Conservation (phyloP, 768 basidiomycete species). For the Naganishia vishniacii region DNA sequence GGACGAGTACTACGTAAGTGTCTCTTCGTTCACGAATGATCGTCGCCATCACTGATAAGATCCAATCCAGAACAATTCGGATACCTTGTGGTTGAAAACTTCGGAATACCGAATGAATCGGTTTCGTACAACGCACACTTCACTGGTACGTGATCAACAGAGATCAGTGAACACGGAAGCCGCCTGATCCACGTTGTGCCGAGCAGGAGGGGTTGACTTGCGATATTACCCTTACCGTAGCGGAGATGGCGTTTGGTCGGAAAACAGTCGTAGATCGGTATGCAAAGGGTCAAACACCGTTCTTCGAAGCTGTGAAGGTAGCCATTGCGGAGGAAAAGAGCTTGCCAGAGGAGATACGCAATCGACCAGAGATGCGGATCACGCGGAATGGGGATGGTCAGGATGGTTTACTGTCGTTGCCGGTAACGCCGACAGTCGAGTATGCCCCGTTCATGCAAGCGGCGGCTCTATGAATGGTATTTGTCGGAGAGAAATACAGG, state of each 20-base stretch:
- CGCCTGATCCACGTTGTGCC: background rate
- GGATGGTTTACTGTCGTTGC: constrained; percentile 11
- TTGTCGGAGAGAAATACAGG: background rate
- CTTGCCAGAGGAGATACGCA: background rate
- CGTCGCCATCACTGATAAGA: background rate
- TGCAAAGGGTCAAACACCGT: constrained; percentile 55
- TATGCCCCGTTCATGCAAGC: background rate
- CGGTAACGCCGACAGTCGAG: constrained; percentile 7
- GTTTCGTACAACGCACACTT: constrained; percentile 68
- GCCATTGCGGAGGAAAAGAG: constrained; percentile 19
- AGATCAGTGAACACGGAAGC: too few species aligned
- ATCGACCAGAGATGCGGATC: constrained; percentile 5
- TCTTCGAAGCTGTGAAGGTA: constrained; percentile 33
- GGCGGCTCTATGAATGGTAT: background rate
- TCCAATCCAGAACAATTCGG: constrained; percentile 56
- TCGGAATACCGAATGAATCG: constrained; percentile 74
- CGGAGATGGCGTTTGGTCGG: constrained; percentile 61
- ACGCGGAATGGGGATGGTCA: constrained; percentile 5
- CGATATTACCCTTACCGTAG: constrained; percentile 68
- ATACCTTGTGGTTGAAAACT: constrained; percentile 56
- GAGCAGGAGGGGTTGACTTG: constrained; percentile 45
- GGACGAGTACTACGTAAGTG: constrained; percentile 64
- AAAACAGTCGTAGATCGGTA: constrained; percentile 57
- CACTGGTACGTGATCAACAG: constrained; percentile 46
- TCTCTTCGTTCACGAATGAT: background rate